These are phyloP conservation scores for Hanseniaspora jakobsenii DNA, from an alignment of 805 yeast species.

Conservation along the genomic window DNA sequence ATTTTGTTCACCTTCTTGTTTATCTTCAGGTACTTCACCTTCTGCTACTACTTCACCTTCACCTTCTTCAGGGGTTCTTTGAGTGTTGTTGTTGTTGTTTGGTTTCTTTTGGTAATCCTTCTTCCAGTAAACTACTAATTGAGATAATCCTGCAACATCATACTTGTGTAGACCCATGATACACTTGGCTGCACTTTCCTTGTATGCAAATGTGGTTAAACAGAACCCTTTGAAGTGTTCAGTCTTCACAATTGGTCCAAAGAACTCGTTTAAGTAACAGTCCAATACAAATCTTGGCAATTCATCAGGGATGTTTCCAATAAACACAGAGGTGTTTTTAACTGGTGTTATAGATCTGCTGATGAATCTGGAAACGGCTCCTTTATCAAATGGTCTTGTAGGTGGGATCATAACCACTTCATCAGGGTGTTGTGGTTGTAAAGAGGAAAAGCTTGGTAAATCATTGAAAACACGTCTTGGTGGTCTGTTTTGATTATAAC, in stretches of 20 bases:
- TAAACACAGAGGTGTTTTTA: constrained; percentile 58
- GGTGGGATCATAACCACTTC: constrained; percentile 21
- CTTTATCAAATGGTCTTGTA: constrained; percentile 34
- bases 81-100: constrained; percentile 22
- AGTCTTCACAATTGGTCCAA: constrained; percentile 14
- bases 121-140: constrained; percentile 81
- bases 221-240: constrained; percentile 50
- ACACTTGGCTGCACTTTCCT: constrained; percentile 80
- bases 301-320: constrained; percentile 67
- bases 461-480: constrained; percentile 18
- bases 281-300: constrained; percentile 20
- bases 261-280: constrained; percentile 12
- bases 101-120: constrained; percentile 37
- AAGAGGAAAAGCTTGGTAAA: constrained; percentile 15
- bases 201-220: constrained; percentile 74
- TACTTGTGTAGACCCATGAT: constrained; percentile 63
- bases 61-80: constrained; percentile 10
- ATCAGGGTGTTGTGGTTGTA: constrained; percentile 16
- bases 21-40: constrained; percentile 15
- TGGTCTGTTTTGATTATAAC: constrained; percentile 20
- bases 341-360: constrained; percentile 58
- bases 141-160: constrained; percentile 60
- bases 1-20: too few relatives aligned
- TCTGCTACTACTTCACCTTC: constrained; percentile 10
- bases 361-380: constrained; percentile 55